Percentiles rank a stretch among this genome's conserved stretches.
Evolutionary conservation across 2,329 filamentous ascomycete species (phyloP).

Genomic region (Dothidotthia symphoricarpi): DNA sequence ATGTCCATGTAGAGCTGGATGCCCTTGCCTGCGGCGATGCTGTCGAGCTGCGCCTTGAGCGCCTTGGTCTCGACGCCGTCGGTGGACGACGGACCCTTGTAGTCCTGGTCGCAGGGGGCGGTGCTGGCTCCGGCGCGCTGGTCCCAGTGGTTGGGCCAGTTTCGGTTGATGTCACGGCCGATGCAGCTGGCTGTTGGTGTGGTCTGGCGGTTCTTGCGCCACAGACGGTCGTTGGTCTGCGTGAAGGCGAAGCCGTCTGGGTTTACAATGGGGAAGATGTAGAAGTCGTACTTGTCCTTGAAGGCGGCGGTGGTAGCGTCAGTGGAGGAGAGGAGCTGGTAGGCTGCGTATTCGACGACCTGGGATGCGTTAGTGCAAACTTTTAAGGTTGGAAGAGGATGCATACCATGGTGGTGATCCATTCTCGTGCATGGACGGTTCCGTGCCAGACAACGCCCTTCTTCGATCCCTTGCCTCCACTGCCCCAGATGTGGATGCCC

Average conservation of each 20-base stretch:
- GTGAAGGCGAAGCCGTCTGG: conserved; percentile 42
- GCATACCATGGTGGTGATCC: conserved; percentile 36
- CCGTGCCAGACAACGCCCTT: conserved; percentile 40
- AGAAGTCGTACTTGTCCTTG: conserved; percentile 64
- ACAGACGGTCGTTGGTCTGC: conserved; percentile 40
- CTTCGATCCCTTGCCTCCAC: conserved; percentile 38
- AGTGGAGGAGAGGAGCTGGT: conserved; percentile 36
- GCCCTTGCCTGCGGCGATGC: conserved; percentile 48
- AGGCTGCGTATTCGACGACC: conserved; percentile 39
- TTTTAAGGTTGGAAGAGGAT: neutral
- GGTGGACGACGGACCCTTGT: conserved; percentile 36
- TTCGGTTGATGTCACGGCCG: conserved; percentile 43
- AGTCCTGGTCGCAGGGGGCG: conserved; percentile 38
- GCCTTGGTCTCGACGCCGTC: conserved; percentile 41
- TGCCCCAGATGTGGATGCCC: conserved; percentile 43
- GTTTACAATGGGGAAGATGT: conserved; percentile 51
- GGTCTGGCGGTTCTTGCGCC: conserved; percentile 42
- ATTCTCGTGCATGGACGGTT: conserved; percentile 42
- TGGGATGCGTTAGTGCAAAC: conserved; percentile 7
- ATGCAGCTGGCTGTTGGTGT: conserved; percentile 33
- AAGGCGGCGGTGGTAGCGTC: conserved; percentile 39
- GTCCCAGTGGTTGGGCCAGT: conserved; percentile 41
- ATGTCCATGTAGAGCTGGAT: conserved; percentile 64
- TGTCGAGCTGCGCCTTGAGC: conserved; percentile 50
- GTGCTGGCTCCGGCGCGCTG: conserved; percentile 35